phyloP scores from a whole-genome alignment of 805 yeast genomes.

The Candida ipomoeae region DNA sequence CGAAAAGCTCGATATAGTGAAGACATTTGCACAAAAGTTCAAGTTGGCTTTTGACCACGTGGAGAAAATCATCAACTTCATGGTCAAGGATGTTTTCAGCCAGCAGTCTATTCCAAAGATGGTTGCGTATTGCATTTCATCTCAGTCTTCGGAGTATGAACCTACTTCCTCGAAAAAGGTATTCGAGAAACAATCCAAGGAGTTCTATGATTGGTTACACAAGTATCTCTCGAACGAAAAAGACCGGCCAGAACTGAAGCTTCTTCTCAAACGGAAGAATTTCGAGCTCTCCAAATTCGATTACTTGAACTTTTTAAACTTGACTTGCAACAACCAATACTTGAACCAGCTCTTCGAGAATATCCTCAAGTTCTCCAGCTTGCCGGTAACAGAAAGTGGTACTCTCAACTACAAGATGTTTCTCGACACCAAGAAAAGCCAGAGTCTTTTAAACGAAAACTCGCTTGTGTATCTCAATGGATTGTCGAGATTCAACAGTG shows the following conservation, averaged over 20 bases:
- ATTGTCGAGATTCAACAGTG: constrained; percentile 37
- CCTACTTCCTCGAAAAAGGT: constrained; percentile 24
- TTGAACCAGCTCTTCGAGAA: constrained; percentile 35
- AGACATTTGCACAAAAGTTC: constrained; percentile 24
- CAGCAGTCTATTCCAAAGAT: constrained; percentile 27
- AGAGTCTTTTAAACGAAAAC: constrained; percentile 18
- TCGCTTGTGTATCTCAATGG: constrained; percentile 32
- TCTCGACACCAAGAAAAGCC: constrained; percentile 16
- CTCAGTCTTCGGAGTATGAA: constrained; percentile 19
- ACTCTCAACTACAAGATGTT: constrained; percentile 10
- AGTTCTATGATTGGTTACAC: constrained; percentile 41
- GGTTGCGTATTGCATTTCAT: constrained; percentile 11
- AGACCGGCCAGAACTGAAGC: constrained; percentile 40
- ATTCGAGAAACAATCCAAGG: constrained; percentile 40
- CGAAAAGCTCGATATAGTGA: constrained; percentile 21
- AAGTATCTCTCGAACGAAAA: constrained; percentile 41
- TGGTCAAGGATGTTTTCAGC: constrained; percentile 28
- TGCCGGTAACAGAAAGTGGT: constrained; percentile 14
- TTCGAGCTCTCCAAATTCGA: constrained; percentile 45
- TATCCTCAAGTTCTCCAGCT: constrained; percentile 31
- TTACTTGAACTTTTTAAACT: constrained; percentile 40
- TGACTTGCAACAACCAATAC: constrained; percentile 37
- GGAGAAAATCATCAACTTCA: constrained; percentile 27
- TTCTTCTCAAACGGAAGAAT: constrained; percentile 29
- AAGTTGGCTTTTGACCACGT: constrained; percentile 29